Conservation (phyloP, 805 yeast genomes). For the Wickerhamia fluorescens region DNA sequence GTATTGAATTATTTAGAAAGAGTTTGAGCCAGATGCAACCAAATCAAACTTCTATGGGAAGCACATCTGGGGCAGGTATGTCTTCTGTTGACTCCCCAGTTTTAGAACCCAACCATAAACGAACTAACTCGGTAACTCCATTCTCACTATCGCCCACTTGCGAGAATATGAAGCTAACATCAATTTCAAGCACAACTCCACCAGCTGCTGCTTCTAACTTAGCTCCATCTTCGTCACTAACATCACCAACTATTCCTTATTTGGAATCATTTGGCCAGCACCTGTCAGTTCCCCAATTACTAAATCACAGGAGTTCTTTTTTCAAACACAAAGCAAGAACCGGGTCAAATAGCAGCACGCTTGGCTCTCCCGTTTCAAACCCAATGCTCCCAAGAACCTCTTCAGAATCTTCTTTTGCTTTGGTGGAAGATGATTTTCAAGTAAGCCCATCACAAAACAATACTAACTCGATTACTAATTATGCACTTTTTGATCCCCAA, state of each 20-base stretch:
- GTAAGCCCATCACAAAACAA: conserved; percentile 18
- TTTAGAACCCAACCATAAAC: conserved; percentile 20
- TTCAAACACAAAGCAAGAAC: conserved; percentile 9
- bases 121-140: conserved; percentile 38
- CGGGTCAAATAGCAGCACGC: conserved; percentile 33
- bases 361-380: conserved; percentile 43
- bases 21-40: conserved; percentile 11
- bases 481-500: conserved; percentile 72
- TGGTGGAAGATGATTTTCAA: conserved; percentile 44
- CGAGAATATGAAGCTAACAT: conserved; percentile 17
- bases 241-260: conserved; percentile 10
- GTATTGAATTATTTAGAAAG: conserved; percentile 33
- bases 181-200: conserved; percentile 5
- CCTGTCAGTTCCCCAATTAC: conserved; percentile 3
- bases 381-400: conserved; percentile 43
- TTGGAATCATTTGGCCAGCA: conserved; percentile 7
- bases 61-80: conserved; percentile 8
- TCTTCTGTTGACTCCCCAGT: conserved; percentile 18
- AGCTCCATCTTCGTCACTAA: conserved; percentile 1
- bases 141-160: conserved; percentile 36
- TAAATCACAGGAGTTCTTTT: conserved; percentile 6
- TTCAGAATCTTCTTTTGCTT: conserved; percentile 52
- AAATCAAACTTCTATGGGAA: conserved; percentile 20
- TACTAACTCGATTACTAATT: conserved; percentile 15
- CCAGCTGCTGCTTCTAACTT: conserved; percentile 1